phyloP scores from a whole-genome alignment of 2,329 filamentous ascomycete species.

The Aspergillus sp. region DNA sequence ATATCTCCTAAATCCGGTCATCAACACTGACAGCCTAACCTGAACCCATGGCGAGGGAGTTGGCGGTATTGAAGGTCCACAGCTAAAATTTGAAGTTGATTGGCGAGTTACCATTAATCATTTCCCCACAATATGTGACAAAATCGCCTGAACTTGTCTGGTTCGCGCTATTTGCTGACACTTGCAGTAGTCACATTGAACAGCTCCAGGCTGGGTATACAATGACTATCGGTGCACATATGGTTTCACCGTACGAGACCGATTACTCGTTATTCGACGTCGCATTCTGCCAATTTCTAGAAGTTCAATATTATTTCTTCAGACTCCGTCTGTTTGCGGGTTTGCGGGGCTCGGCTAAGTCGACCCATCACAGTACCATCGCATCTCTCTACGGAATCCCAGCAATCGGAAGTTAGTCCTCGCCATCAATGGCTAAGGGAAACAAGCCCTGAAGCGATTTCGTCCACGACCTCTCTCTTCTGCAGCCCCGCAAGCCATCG shows the following conservation, averaged over 20 bases:
- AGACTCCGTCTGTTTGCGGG: too few species aligned
- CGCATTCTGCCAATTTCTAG: too few species aligned
- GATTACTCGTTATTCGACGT: too few species aligned
- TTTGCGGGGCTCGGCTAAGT: too few species aligned
- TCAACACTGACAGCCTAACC: background rate
- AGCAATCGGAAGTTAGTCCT: background rate
- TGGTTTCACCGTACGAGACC: too few species aligned
- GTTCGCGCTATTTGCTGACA: conserved; percentile 6
- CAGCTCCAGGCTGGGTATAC: background rate
- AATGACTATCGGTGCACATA: background rate
- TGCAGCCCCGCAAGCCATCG: conserved; percentile 31
- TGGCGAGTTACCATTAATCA: background rate
- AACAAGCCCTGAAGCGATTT: background rate
- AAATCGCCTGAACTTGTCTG: background rate
- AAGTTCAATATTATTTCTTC: too few species aligned
- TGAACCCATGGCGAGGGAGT: too few species aligned
- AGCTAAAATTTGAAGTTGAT: background rate
- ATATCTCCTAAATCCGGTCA: background rate
- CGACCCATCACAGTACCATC: too few species aligned
- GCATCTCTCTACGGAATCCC: too few species aligned
- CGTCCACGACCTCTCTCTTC: conserved; percentile 13
- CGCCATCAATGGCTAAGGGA: background rate
- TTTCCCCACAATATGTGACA: background rate
- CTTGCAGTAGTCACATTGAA: background rate
- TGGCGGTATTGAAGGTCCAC: background rate